Base-by-base conservation (phyloP, 257 asterid species). In the Ehretia macrophylla region DNA sequence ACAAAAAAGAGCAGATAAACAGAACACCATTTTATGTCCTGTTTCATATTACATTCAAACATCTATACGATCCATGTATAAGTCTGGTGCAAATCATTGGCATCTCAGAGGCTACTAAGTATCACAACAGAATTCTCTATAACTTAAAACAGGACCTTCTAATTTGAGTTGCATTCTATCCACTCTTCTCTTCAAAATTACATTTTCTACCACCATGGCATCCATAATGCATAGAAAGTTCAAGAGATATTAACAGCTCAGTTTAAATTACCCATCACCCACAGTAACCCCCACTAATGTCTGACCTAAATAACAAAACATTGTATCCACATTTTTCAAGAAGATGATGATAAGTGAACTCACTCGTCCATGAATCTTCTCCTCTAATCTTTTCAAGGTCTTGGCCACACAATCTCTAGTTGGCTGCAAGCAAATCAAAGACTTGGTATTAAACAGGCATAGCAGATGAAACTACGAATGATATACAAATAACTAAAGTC, bases 341-440 rank as follows among this genome's bases (percentile, higher is more conserved):
- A 27, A 27, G 6, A 27, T 6, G 6, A 27, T 6, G 6, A 27
- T 6, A 27, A 27, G 6, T 42, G 1, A 42, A 80, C 97, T 85
- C 70, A 93, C 99, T 82, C 97, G 83, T 63, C 97, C 99, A 58
- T 82, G 86, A 76, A 93, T 90, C 82, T 90, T 93, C 81, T 93
- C 99, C 74, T 93, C 97, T 58, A 93, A 79, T 73, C 97, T 83
- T 80, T 93, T 93, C 68, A 93, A 83, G 17, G 99, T 93, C 83
- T 90, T 93, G 62, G 95, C 96, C 35, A 93, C 97, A 73, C 99
- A 93, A 73, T 89, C 99, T 75, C 91, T 83, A 61, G 99, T 93
- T 53, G 99, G 99, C 99, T 93, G 99, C 80, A 78, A 69, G 54
- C 51, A 60, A 63, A 62, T 35, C 19, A 46, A 53, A 27, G 21